Percentiles rank a stretch among this genome's conserved stretches.
Evolutionary conservation across 2,329 filamentous ascomycete genomes (phyloP).

Genomic region (Aspergillus vadensis): DNA sequence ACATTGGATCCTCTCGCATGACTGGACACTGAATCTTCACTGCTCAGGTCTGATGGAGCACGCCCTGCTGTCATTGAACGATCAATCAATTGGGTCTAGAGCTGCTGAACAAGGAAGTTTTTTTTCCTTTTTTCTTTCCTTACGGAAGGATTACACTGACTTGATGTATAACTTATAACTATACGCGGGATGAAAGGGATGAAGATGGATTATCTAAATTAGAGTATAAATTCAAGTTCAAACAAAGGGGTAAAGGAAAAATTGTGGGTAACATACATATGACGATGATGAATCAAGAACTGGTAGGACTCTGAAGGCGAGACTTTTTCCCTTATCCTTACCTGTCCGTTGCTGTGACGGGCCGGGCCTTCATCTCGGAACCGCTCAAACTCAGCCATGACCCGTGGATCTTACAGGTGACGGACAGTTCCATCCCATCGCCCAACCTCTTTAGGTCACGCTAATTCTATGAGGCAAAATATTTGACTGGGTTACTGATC

Average conservation of each 20-base stretch:
- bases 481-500: background rate
- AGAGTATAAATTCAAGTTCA: background rate
- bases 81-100: background rate
- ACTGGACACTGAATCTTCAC: background rate
- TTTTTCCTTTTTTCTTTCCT: background rate
- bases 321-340: background rate
- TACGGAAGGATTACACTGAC: background rate
- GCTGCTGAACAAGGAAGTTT: background rate
- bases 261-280: too few species aligned
- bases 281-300: background rate
- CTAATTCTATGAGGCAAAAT: background rate
- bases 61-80: background rate
- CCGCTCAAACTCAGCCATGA: background rate
- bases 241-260: background rate
- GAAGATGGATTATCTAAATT: background rate
- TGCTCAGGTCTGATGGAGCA: background rate
- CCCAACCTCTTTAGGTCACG: background rate
- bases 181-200: background rate
- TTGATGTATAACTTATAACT: background rate
- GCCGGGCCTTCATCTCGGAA: conserved; percentile 19
- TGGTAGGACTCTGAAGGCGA: background rate
- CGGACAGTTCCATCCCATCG: background rate
- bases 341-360: conserved; percentile 14
- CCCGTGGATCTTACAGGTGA: background rate
- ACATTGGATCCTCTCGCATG: background rate